Percentiles rank a stretch among this genome's conserved stretches.
Conservation (phyloP, 208 protist species). For the Wallacemonas sp. region DNA sequence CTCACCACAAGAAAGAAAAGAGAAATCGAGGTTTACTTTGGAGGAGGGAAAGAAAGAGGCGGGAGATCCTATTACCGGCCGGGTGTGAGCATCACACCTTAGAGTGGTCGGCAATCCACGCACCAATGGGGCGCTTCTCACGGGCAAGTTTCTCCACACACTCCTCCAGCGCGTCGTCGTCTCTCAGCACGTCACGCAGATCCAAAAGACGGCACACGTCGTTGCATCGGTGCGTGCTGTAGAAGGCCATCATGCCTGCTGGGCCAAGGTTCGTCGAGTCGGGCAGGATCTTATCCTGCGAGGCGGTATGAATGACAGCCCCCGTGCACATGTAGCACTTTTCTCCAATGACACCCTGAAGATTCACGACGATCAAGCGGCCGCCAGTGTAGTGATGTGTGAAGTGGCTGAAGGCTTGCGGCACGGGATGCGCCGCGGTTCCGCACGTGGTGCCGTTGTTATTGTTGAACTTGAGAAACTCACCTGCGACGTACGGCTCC, state of each 20-base stretch:
- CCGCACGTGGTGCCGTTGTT: not conserved
- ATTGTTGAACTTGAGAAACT: not conserved
- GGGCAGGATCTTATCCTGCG: not conserved
- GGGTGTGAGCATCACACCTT: no score
- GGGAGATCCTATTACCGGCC: no score
- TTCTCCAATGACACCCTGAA: not conserved
- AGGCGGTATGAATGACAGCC: not conserved
- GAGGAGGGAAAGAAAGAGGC: no score
- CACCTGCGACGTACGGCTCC: not conserved
- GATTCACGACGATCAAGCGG: not conserved
- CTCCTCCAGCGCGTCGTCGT: not conserved
- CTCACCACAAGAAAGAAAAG: no score
- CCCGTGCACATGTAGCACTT: not conserved
- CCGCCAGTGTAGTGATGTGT: not conserved
- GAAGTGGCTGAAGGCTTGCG: no score
- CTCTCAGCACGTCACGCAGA: not conserved
- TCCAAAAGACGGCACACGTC: not conserved
- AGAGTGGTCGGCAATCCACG: not conserved
- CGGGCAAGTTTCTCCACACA: not conserved
- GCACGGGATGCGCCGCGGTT: not conserved
- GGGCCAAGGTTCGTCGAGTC: not conserved
- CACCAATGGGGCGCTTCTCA: not conserved
- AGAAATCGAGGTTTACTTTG: no score
- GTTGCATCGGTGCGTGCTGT: constrained; percentile 1
- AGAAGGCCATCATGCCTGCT: not conserved